Percentiles rank a stretch among this genome's conserved stretches.
Evolutionary conservation across 352 stramenopile species (phyloP).

Genomic region (Phytophthora pistaciae): DNA sequence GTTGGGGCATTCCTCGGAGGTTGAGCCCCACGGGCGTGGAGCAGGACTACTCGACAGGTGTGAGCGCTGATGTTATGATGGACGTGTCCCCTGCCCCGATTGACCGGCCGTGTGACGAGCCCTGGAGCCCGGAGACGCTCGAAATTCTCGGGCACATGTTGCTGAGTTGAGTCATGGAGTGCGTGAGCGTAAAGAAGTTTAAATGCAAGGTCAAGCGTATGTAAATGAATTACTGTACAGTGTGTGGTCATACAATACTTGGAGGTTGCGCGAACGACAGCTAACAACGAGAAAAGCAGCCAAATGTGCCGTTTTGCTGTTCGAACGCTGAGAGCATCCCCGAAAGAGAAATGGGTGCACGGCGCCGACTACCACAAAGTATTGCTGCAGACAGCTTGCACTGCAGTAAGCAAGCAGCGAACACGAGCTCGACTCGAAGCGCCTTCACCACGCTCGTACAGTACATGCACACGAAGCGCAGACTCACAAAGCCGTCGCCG

Average conservation of each 20-base stretch:
- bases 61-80: slow-evolving; percentile 9
- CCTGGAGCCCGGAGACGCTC: slow-evolving; percentile 45
- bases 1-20: slow-evolving; percentile 5
- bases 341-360: background rate
- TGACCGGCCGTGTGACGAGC: slow-evolving; percentile 33
- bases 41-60: slow-evolving; percentile 5
- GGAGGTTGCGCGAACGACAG: slow-evolving; percentile 7
- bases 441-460: no score
- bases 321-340: slow-evolving; percentile 19
- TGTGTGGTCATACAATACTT: background rate
- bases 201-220: background rate
- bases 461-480: background rate
- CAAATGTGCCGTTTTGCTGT: slow-evolving; percentile 29
- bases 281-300: background rate
- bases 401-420: background rate
- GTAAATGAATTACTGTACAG: background rate
- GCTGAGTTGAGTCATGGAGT: slow-evolving; percentile 31
- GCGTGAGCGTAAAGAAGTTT: background rate
- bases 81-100: slow-evolving; percentile 26
- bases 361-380: background rate
- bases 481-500: background rate
- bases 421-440: no score
- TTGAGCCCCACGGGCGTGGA: slow-evolving; percentile 30
- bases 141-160: slow-evolving; percentile 46
- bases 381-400: background rate